These are phyloP conservation scores for Cynanchum wilfordii DNA, from an alignment of 257 asterid genomes.

Conservation along the genomic window DNA sequence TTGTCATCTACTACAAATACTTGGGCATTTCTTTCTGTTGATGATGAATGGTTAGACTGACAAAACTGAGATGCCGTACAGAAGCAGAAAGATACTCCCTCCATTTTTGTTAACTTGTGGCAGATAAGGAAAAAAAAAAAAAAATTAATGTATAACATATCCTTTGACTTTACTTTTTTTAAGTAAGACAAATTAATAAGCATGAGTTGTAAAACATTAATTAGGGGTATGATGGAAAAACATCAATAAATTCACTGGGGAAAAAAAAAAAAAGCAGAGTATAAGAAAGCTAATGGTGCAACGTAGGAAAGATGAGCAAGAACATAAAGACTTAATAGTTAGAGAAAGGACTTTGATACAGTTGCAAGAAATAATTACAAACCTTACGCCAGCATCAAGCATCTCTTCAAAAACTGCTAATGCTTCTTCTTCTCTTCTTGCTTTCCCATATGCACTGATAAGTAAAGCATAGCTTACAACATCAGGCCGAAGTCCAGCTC, in stretches of 20 bases:
- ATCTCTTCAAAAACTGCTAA: conserved; percentile 94
- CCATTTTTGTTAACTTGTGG: too few relatives aligned
- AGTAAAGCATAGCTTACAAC: conserved; percentile 91
- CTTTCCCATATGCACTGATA: conserved; percentile 86
- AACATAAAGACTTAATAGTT: not conserved
- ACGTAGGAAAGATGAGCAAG: not conserved
- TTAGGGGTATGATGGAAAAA: too few relatives aligned
- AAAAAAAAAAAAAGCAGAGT: too few relatives aligned
- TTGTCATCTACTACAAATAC: not conserved
- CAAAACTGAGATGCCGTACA: not conserved
- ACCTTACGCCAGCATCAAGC: conserved; percentile 99
- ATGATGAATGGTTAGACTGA: not conserved
- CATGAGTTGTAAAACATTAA: too few relatives aligned
- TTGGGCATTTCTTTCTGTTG: not conserved
- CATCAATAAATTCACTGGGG: too few relatives aligned
- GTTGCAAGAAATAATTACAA: conserved; percentile 17
- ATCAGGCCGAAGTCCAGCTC: conserved; percentile 69
- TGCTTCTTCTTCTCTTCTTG: conserved; percentile 99
- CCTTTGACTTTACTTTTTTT: too few relatives aligned
- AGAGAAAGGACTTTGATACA: not conserved
- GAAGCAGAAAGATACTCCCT: not conserved
- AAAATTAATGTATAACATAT: too few relatives aligned
- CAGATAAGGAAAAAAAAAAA: too few relatives aligned
- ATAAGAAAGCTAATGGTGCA: not conserved
- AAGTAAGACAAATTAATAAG: too few relatives aligned